phyloP scores from a whole-genome alignment of 2,329 filamentous ascomycete genomes.

The Epichloe baconii region DNA sequence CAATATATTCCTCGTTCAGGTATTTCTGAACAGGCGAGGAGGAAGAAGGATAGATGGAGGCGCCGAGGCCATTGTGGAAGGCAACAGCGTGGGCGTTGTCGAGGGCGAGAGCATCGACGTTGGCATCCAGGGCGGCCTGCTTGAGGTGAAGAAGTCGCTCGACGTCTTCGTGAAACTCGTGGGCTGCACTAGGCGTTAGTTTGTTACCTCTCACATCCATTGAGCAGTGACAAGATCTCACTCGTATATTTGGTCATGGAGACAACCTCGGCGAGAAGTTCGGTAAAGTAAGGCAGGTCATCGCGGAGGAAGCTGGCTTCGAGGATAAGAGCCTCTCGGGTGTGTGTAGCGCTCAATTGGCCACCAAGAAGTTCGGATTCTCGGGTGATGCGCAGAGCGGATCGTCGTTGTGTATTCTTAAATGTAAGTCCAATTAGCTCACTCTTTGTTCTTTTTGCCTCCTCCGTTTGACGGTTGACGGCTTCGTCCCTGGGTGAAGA shows the following conservation, averaged over 20 bases:
- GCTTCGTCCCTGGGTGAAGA: constrained; percentile 4
- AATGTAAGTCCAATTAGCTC: constrained; percentile 33
- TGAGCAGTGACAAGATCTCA: constrained; percentile 26
- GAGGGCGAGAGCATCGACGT: constrained; percentile 55
- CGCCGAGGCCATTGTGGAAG: constrained; percentile 87
- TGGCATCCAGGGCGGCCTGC: constrained; percentile 58
- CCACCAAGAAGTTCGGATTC: constrained; percentile 92
- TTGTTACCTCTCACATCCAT: constrained; percentile 7
- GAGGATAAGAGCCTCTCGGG: constrained; percentile 83
- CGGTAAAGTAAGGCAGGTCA: constrained; percentile 94
- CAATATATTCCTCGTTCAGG: constrained; percentile 61
- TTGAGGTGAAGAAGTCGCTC: constrained; percentile 61
- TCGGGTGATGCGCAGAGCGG: constrained; percentile 82
- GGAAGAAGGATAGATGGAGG: constrained; percentile 59
- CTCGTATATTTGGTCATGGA: constrained; percentile 75
- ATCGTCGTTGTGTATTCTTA: constrained; percentile 76
- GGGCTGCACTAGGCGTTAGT: constrained; percentile 37
- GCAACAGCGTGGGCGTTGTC: constrained; percentile 77
- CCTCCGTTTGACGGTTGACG: constrained; percentile 4
- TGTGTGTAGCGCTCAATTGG: constrained; percentile 76
- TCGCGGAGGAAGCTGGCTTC: constrained; percentile 90
- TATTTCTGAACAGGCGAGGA: constrained; percentile 66
- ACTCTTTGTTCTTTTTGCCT: constrained; percentile 6
- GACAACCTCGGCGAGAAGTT: constrained; percentile 86
- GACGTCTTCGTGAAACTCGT: constrained; percentile 86